phyloP scores from a whole-genome alignment of 495 filamentous ascomycete genomes.

The Staphylotrichum longicolle region DNA sequence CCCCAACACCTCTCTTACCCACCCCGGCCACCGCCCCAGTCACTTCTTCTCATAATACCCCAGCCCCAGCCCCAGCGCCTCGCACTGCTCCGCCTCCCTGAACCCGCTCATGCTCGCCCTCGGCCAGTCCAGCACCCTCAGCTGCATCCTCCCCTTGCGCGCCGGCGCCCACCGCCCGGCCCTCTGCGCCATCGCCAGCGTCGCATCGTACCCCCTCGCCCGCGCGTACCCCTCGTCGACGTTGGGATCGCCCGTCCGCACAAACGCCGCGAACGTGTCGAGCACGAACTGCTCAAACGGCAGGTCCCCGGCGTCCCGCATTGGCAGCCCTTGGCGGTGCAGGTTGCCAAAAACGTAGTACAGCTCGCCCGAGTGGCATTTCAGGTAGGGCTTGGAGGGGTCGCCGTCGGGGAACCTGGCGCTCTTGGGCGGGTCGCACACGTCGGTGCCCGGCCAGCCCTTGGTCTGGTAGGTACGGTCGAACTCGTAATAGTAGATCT shows the following conservation, averaged over 20 bases:
- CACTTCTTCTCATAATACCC: conserved; percentile 29
- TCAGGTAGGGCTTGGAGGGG: conserved; percentile 37
- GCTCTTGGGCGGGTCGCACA: conserved; percentile 46
- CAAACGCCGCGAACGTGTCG: conserved; percentile 40
- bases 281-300: conserved; percentile 38
- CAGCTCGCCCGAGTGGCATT: conserved; percentile 40
- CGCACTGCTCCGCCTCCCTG: conserved; percentile 37
- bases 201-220: conserved; percentile 35
- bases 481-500: conserved; percentile 51
- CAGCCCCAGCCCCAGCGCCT: conserved; percentile 32
- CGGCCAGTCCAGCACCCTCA: conserved; percentile 41
- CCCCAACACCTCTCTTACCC: neutral
- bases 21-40: neutral
- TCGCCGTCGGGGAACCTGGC: conserved; percentile 42
- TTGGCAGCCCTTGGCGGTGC: conserved; percentile 32
- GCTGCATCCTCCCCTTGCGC: conserved; percentile 25
- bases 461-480: conserved; percentile 52
- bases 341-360: conserved; percentile 44
- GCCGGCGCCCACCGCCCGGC: conserved; percentile 33
- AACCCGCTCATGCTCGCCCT: conserved; percentile 23
- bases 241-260: conserved; percentile 41
- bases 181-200: conserved; percentile 14
- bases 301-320: conserved; percentile 40
- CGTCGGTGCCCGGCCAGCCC: conserved; percentile 45
- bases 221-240: conserved; percentile 30